Conservation (phyloP, 148 eudicot species). For the Vaccinium vitisidaea region DNA sequence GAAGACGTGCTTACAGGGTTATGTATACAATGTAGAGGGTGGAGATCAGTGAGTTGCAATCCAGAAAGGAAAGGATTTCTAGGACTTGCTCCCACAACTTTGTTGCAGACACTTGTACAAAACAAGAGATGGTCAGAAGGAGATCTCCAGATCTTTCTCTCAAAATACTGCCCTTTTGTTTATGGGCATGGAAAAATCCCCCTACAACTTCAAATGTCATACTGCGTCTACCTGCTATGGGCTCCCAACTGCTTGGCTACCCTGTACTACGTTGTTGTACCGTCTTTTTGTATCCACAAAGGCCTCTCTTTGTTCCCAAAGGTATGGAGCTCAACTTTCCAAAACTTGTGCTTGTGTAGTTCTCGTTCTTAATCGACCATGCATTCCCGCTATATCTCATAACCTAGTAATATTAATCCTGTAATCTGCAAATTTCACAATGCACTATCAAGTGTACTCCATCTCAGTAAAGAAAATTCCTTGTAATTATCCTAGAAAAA, state of each 20-base stretch:
- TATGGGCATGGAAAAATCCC: conserved; percentile 26
- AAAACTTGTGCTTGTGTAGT: not conserved
- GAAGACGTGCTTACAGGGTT: conserved; percentile 17
- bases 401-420: not conserved
- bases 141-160: conserved; percentile 23
- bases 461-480: not conserved
- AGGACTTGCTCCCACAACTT: conserved; percentile 13
- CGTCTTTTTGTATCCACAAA: conserved; percentile 18
- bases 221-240: conserved; percentile 16
- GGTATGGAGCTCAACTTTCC: conserved; percentile 17
- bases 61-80: conserved; percentile 10
- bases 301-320: conserved; percentile 28
- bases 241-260: conserved; percentile 27
- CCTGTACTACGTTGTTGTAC: conserved; percentile 23
- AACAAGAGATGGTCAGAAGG: conserved; percentile 20
- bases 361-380: not conserved
- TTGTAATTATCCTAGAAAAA: not conserved
- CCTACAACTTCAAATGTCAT: conserved; percentile 19
- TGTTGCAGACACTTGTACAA: conserved; percentile 1
- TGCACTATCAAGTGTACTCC: not conserved
- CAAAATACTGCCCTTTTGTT: conserved; percentile 22
- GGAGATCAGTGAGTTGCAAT: conserved; percentile 7
- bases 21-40: not conserved
- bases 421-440: not conserved
- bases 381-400: not conserved